Percentiles rank a stretch among this genome's conserved stretches.
Evolutionary conservation across 2,329 filamentous ascomycete genomes (phyloP).

Genomic region (Daldinia sp.): DNA sequence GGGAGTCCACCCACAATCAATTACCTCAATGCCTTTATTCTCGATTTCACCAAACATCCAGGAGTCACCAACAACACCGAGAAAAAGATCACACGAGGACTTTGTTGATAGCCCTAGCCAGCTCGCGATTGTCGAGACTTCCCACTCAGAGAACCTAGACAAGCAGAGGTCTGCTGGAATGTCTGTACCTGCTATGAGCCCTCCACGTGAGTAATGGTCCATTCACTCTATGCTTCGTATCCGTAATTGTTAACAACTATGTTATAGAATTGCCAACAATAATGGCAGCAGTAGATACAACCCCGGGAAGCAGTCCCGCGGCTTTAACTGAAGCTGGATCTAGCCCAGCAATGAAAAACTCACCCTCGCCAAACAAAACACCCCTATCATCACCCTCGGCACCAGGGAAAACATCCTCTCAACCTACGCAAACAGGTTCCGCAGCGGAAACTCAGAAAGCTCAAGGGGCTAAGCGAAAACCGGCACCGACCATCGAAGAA

Average conservation of each 20-base stretch:
- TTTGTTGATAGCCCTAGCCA: constrained; percentile 46
- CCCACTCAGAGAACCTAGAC: constrained; percentile 33
- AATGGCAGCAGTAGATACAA: constrained; percentile 40
- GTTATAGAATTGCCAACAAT: constrained; percentile 34
- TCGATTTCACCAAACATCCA: constrained; percentile 58
- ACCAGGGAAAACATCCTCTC: constrained; percentile 36
- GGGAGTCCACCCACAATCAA: constrained; percentile 24
- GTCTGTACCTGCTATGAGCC: constrained; percentile 23
- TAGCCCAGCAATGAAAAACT: constrained; percentile 51
- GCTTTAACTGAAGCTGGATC: constrained; percentile 54
- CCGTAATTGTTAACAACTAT: constrained; percentile 10
- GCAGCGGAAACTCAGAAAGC: constrained; percentile 10
- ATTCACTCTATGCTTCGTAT: not conserved
- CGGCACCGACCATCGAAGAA: constrained; percentile 33
- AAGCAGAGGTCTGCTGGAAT: constrained; percentile 32
- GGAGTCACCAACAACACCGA: constrained; percentile 52
- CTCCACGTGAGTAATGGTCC: constrained; percentile 34
- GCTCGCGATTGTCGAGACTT: constrained; percentile 38
- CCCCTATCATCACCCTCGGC: constrained; percentile 38
- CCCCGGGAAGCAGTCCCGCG: constrained; percentile 44
- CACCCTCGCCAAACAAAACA: constrained; percentile 48
- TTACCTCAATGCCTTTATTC: constrained; percentile 56
- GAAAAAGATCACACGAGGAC: constrained; percentile 59
- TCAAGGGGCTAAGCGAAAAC: constrained; percentile 51
- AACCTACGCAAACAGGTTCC: constrained; percentile 1